A percentile compares a stretch with the other conserved stretches of the same genome.
phyloP scores from a whole-genome alignment of 73 alveolate species.

The Tetrahymena malaccensis region DNA sequence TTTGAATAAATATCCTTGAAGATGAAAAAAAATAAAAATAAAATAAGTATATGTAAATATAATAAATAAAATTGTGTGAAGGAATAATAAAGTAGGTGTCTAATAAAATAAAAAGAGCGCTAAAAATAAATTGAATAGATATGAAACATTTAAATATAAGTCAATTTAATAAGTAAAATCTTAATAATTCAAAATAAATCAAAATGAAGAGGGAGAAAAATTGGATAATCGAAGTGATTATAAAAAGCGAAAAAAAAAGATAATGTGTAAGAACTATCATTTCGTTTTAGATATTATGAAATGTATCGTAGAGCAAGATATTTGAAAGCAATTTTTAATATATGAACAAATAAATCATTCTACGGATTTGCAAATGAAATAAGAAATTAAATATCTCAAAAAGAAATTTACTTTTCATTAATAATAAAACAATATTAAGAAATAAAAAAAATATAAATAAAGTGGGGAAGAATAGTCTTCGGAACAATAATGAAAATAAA shows the following conservation, averaged over 20 bases:
- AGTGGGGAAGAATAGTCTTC: background rate
- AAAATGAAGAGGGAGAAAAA: background rate
- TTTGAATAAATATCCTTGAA: background rate
- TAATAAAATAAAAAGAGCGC: background rate
- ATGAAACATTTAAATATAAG: background rate
- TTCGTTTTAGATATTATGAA: background rate
- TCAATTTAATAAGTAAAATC: background rate
- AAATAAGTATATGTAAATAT: too few relatives aligned
- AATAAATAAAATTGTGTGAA: too few relatives aligned
- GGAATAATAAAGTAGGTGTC: background rate
- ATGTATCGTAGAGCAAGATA: background rate
- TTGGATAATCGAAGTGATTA: background rate
- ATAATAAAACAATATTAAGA: background rate
- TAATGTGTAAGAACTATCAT: background rate
- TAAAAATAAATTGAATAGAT: background rate
- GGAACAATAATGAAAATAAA: too few relatives aligned
- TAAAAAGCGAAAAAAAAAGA: too few relatives aligned
- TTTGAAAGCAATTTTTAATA: background rate
- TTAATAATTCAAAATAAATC: background rate
- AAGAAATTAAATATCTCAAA: background rate
- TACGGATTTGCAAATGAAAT: background rate
- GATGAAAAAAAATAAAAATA: too few relatives aligned
- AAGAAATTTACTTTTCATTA: background rate
- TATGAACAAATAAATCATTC: too few relatives aligned
- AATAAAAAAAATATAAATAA: too few relatives aligned